Base-by-base conservation (phyloP, 2,329 filamentous ascomycete species). In the Pyricularia sp. region DNA sequence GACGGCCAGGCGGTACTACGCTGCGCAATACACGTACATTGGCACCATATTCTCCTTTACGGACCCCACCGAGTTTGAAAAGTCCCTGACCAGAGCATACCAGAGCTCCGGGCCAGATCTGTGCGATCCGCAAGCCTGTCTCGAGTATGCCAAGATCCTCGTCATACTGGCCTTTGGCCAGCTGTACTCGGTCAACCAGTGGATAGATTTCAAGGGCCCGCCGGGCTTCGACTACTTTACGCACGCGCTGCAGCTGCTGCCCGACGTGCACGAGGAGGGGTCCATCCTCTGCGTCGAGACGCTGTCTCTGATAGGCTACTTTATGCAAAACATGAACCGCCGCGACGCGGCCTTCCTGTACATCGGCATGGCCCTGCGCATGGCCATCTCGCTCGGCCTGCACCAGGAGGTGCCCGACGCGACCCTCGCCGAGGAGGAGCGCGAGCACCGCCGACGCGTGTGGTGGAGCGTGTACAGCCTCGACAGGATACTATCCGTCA, bases 401-500 rank as follows among this genome's bases (percentile, higher is more conserved):
- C 84, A 86, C 70, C 83, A 86, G 69, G 85, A 86, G 70, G 79
- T 83, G 0, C 77, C 77, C 0, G 20, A 17, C 30, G 25, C 33
- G 25, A n/a, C 65, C 55, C 28, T 67, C 33, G 36, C n/a, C 50
- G 66, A 67, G 20, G 75, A 76, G 0, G 78, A 79, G 12, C 77
- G 80, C 50, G 84, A 86, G 70, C 82, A 82, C 69, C 79, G 84
- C 10, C 80, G 85, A 9, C 79, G 84, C 9, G 79, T 84, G 4
- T 86, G 84, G 84, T 86, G 84, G 84, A 85, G 82, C 36, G 81
- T 86, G 1, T 86, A 86, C 72, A 85, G 83, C 71, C 76, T 86
- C 55, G 84, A 86, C 73, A 78, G 83, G 17, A 81, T 86, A 31
- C 75, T 86, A 1, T 83, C 81, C 2, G 82, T 84, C 69, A 86